Conservation (phyloP, 805 yeast genomes). For the Priceomyces fermenticarens region DNA sequence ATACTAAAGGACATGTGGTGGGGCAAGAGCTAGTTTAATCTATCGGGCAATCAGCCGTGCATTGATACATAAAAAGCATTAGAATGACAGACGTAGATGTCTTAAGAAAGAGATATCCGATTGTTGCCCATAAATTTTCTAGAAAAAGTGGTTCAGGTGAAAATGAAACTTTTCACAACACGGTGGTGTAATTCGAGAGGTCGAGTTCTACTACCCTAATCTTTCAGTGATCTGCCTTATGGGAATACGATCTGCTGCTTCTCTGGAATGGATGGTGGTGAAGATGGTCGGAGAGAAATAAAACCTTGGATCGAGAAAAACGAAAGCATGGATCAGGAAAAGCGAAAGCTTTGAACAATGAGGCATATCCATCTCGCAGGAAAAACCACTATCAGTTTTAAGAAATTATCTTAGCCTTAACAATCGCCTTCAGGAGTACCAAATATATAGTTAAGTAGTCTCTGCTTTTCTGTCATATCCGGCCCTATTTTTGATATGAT, state of each 20-base stretch:
- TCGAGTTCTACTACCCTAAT: constrained; percentile 49
- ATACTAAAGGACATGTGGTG: constrained; percentile 88
- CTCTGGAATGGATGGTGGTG: constrained; percentile 80
- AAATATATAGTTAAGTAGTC: no score
- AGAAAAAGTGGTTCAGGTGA: constrained; percentile 75
- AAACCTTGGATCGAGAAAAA: no score
- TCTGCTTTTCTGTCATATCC: no score
- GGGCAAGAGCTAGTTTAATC: constrained; percentile 79
- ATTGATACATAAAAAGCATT: constrained; percentile 86
- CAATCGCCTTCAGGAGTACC: no score
- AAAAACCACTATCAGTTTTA: no score
- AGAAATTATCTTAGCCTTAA: no score
- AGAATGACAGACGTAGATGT: constrained; percentile 84
- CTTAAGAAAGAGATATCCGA: constrained; percentile 80
- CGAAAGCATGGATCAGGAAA: no score
- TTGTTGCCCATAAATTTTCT: constrained; percentile 61
- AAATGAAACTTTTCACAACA: constrained; percentile 67
- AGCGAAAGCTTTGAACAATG: no score
- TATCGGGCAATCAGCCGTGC: constrained; percentile 79
- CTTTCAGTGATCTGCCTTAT: constrained; percentile 66
- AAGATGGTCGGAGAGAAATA: constrained; percentile 61
- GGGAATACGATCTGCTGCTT: constrained; percentile 76
- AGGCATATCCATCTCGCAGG: no score
- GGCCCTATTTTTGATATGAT: no score
- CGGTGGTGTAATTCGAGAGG: constrained; percentile 74